These are phyloP conservation scores for Phlegmacium glaucopus DNA, from an alignment of 768 basidiomycete genomes.

Conservation along the genomic window DNA sequence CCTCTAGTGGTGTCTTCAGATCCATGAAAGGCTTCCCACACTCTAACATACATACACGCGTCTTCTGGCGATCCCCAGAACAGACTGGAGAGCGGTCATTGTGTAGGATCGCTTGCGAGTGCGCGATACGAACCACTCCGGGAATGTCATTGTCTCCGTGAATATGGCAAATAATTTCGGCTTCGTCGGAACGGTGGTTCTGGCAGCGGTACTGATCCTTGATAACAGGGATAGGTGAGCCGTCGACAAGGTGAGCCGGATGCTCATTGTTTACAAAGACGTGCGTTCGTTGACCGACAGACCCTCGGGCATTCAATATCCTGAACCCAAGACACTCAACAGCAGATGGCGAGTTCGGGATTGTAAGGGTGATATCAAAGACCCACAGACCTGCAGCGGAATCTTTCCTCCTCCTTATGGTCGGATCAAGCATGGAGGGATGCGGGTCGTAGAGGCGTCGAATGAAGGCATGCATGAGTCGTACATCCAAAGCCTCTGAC, in stretches of 20 bases:
- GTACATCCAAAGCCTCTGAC: not conserved
- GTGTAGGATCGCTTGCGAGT: not conserved
- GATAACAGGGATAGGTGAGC: not conserved
- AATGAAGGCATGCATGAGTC: conserved; percentile 1
- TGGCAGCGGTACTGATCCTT: conserved; percentile 2
- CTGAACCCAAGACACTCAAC: not conserved
- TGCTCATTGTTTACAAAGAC: conserved; percentile 1
- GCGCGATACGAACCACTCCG: not conserved
- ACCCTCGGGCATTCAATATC: not conserved
- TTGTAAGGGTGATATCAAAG: not conserved
- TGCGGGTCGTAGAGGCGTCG: not conserved
- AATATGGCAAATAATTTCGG: not conserved
- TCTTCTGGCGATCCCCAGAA: not conserved
- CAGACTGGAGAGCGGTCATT: not conserved
- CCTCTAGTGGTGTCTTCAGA: conserved; percentile 1
- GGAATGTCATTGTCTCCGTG: not conserved
- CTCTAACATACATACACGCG: not conserved
- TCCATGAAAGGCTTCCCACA: not conserved
- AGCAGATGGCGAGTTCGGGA: not conserved
- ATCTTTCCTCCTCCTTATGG: not conserved
- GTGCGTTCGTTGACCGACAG: not conserved
- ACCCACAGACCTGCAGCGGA: not conserved
- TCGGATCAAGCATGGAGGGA: not conserved
- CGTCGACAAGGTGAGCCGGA: not conserved
- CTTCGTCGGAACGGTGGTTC: not conserved